Evolutionary conservation across 352 stramenopile species (phyloP), one percentile per base, ranked within the genome.

Genomic region (Paralagenidium karlingii): DNA sequence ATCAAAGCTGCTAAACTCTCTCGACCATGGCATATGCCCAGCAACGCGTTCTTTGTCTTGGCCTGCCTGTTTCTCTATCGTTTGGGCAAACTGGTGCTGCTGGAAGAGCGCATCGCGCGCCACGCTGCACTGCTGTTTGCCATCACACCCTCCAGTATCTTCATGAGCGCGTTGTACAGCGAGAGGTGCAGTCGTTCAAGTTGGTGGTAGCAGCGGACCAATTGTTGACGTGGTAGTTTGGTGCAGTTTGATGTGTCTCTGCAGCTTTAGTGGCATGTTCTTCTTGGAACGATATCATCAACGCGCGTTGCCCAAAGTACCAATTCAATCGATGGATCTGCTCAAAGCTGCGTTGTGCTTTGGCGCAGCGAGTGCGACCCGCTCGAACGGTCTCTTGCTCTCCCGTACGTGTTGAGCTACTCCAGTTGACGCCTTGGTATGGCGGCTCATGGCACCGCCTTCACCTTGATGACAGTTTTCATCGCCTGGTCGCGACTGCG

Each of bases 221-320:
- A 26, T 8, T 24, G 18, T 32, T 26, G 22, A 28, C 10, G 11
- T 37, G 29, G 32, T 18, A 34, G 19, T 25, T 13, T 10, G 3
- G 25, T 4, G 8, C 46, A 80, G 77, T 44, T 51, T 87, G 34
- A 85, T 87, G 59, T 86, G 68, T 50, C 40, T 80, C 13, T 43
- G 84, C 40, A 90, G 70, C 59, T 90, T 90, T 44, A 56, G 54
- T 20, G 77, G 77, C 16, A 73, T 90, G 59, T 82, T 68, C 37
- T 70, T 55, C 36, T 38, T 90, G 19, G 70, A 83, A 27, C 29
- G 25, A 13, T 59, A 61, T 27, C 36, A 63, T 33, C 48, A 47
- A 16, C 31, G 43, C 24, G 37, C 51, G 42, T 34, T 62, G 16
- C n/a, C n/a, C n/a, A 36, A 36, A 36, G 30, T 22, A 36, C 30